Evolutionary conservation across 2,329 filamentous ascomycete genomes (phyloP).

Genomic region (Parascedosporium putredinis): DNA sequence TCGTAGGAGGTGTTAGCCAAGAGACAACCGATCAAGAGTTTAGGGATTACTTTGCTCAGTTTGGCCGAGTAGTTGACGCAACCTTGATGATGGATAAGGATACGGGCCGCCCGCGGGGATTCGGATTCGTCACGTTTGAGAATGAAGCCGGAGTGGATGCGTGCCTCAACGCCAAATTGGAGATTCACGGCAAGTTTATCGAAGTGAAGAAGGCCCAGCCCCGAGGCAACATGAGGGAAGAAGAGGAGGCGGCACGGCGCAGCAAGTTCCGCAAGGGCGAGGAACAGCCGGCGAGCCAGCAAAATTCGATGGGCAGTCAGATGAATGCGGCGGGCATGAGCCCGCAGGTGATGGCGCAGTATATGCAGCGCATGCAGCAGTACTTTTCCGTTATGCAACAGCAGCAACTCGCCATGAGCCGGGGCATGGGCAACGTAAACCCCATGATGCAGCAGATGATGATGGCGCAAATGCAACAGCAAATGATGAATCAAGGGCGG

Average conservation of each 20-base stretch:
- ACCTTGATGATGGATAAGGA: constrained; percentile 99
- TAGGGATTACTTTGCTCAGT: constrained; percentile 92
- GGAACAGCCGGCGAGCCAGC: constrained; percentile 26
- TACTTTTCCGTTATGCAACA: constrained; percentile 94
- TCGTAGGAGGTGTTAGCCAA: constrained; percentile 94
- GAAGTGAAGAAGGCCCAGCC: constrained; percentile 98
- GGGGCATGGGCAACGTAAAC: constrained; percentile 56
- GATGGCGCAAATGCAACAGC: constrained; percentile 63
- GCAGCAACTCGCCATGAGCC: constrained; percentile 59
- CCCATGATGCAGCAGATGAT: constrained; percentile 70
- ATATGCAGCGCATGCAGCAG: constrained; percentile 97
- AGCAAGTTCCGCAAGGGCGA: constrained; percentile 49
- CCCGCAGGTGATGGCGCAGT: constrained; percentile 94
- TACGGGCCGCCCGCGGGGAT: constrained; percentile 89
- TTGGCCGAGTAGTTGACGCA: constrained; percentile 90
- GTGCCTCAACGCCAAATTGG: constrained; percentile 72
- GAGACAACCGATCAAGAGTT: constrained; percentile 96
- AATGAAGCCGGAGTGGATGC: constrained; percentile 90
- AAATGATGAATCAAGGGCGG: constrained; percentile 40
- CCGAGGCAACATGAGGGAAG: constrained; percentile 84
- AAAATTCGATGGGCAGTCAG: constrained; percentile 24
- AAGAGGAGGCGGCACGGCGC: constrained; percentile 62
- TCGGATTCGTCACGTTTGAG: constrained; percentile 97
- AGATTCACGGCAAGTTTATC: constrained; percentile 91
- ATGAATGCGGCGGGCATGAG: constrained; percentile 61